Base-by-base conservation (phyloP, 2,329 filamentous ascomycete genomes). In the Botryotinia convoluta region DNA sequence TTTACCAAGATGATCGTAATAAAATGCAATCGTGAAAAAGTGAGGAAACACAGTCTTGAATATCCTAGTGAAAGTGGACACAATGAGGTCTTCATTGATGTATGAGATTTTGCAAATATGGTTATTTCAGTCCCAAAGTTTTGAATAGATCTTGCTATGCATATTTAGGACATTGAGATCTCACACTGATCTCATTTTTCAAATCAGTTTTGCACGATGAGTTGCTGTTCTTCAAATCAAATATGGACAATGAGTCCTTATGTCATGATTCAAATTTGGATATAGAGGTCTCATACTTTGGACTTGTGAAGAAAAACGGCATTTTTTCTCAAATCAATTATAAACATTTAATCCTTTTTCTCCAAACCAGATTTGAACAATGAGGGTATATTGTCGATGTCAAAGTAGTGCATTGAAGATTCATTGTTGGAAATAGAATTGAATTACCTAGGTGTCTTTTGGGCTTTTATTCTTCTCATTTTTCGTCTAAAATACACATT, bases 21-120 rank as follows among this genome's bases (percentile, higher is more conserved):
- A 2, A 48, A 48, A 26, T 26, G 3, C 2, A 22, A 60, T 26
- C 12, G 18, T 26, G 5, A 9, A 22, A 35, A 35, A 9, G 4
- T 22, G 2, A 22, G 9, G 57, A 37, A 7, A 5, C n/a, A 14
- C 1, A n/a, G 9, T 0, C 5, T n/a, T 51, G 0, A 4, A n/a
- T n/a, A n/a, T 12, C 4, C 5, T 1, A 14, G 26, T 14, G 5
- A 3, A n/a, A n/a, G 10, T 14, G 26, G 14, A n/a, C 12, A n/a
- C 1, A n/a, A 4, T 5, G 1, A n/a, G 4, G 9, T 26, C 44
- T 48, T 48, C 20, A 48, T 48, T 5, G 18, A 22, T 48, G 8
- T 48, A 22, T 4, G 20, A 10, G 9, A 48, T 48, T 26, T 26
- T 26, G 9, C 9, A 8, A 26, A 10, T 22, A 26, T n/a, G 12